phyloP scores from a whole-genome alignment of 2,329 filamentous ascomycete species.

The Hortaea werneckii region DNA sequence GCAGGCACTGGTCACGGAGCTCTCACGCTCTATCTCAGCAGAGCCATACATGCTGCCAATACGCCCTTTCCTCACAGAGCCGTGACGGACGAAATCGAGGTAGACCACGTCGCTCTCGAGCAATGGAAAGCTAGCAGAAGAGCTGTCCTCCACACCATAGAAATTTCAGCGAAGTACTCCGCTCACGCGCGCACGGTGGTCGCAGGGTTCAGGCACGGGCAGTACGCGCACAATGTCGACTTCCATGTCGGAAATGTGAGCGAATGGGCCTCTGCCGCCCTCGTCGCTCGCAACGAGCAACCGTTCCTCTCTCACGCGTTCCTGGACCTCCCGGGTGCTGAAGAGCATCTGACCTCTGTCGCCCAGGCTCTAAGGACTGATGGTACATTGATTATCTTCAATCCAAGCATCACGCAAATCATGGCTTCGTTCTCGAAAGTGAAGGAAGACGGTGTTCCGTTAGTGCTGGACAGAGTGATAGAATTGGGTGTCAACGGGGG shows the following conservation, averaged over 20 bases:
- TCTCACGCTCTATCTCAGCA: conserved; percentile 63
- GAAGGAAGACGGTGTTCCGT: conserved; percentile 44
- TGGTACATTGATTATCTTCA: conserved; percentile 60
- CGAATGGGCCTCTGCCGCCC: conserved; percentile 50
- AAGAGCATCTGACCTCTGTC: conserved; percentile 42
- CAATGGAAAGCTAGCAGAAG: conserved; percentile 40
- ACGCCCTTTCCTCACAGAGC: conserved; percentile 31
- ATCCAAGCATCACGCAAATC: conserved; percentile 70
- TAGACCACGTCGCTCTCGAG: conserved; percentile 10
- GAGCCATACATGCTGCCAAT: conserved; percentile 67
- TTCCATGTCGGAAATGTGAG: conserved; percentile 62
- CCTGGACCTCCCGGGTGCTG: conserved; percentile 60
- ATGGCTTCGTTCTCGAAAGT: conserved; percentile 50
- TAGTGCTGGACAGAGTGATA: conserved; percentile 49
- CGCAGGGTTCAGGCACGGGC: conserved; percentile 55
- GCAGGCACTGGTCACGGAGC: conserved; percentile 79
- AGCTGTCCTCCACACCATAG: conserved; percentile 66
- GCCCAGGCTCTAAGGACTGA: conserved; percentile 50
- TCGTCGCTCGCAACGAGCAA: conserved; percentile 30
- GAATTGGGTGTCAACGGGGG: conserved; percentile 44
- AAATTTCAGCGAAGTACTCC: conserved; percentile 53
- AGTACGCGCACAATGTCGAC: conserved; percentile 61
- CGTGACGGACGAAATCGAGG: conserved; percentile 12
- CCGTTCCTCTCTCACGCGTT: conserved; percentile 63
- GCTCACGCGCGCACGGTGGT: conserved; percentile 55